Evolutionary conservation across 768 basidiomycete species (phyloP).

Genomic region (Mycena latifolia): DNA sequence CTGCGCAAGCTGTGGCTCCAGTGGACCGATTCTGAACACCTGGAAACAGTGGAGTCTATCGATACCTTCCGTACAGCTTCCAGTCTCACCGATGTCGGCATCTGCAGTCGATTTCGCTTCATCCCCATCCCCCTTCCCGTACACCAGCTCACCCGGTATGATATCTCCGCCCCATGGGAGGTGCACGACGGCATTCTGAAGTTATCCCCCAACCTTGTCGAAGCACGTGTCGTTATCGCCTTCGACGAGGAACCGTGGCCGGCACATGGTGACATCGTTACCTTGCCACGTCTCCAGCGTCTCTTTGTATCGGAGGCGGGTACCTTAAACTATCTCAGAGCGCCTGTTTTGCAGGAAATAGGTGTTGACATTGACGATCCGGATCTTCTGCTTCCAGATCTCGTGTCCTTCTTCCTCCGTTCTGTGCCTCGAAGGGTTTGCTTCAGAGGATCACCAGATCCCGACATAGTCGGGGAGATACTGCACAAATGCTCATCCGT

Average conservation of each 20-base stretch:
- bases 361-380: neutral
- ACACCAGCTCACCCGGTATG: slow-evolving; percentile 9
- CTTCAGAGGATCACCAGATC: neutral
- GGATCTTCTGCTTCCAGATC: neutral
- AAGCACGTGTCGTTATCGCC: neutral
- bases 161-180: neutral
- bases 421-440: slow-evolving; percentile 3
- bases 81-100: neutral
- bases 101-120: neutral
- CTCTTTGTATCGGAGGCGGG: neutral
- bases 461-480: neutral
- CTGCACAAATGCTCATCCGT: neutral
- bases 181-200: neutral
- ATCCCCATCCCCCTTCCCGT: neutral
- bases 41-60: neutral
- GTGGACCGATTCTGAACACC: neutral
- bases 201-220: slow-evolving; percentile 1
- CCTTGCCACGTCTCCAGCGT: neutral
- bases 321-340: neutral
- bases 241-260: neutral
- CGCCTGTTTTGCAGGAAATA: slow-evolving; percentile 1
- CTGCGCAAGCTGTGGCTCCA: neutral
- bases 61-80: slow-evolving; percentile 4
- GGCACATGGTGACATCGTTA: neutral
- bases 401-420: neutral